A percentile compares a stretch with the other conserved stretches of the same genome.
These are phyloP conservation scores for Suillus placidus DNA, from an alignment of 768 basidiomycete species.

Conservation along the genomic window DNA sequence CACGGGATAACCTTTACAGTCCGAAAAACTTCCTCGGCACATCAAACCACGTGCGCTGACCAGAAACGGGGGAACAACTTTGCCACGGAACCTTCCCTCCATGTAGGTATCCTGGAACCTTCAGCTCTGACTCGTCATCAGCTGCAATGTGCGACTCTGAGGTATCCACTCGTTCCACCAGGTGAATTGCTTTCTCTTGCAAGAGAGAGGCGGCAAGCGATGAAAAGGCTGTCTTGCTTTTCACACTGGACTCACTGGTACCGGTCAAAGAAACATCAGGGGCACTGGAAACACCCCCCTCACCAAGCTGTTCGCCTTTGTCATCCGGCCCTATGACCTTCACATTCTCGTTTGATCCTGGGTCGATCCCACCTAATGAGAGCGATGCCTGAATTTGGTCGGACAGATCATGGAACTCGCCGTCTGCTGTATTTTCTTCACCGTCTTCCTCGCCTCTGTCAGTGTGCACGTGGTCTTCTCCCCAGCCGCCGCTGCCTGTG, in stretches of 20 bases:
- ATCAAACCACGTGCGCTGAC: constrained; percentile 22
- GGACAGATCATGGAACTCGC: constrained; percentile 23
- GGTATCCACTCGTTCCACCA: constrained; percentile 10
- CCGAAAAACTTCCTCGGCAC: constrained; percentile 26
- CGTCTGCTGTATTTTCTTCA: constrained; percentile 32
- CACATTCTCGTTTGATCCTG: constrained; percentile 46
- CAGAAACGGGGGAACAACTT: background rate
- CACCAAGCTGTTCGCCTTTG: constrained; percentile 26
- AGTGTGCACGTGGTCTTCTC: constrained; percentile 33
- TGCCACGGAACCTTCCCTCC: constrained; percentile 18
- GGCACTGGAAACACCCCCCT: constrained; percentile 23
- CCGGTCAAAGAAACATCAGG: constrained; percentile 24
- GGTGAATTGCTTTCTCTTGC: background rate
- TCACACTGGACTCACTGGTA: constrained; percentile 19
- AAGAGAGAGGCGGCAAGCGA: background rate
- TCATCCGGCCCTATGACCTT: constrained; percentile 37
- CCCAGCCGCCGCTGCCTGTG: constrained; percentile 40
- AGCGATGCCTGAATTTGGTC: constrained; percentile 27
- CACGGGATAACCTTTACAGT: constrained; percentile 17
- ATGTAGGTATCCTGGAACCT: constrained; percentile 59
- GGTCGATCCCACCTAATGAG: constrained; percentile 33
- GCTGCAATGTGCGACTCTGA: constrained; percentile 13
- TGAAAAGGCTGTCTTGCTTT: constrained; percentile 12
- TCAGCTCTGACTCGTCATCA: constrained; percentile 37
- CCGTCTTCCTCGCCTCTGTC: constrained; percentile 36